Conservation (phyloP, 140 eudicot species). For the Stevia rebaudiana region DNA sequence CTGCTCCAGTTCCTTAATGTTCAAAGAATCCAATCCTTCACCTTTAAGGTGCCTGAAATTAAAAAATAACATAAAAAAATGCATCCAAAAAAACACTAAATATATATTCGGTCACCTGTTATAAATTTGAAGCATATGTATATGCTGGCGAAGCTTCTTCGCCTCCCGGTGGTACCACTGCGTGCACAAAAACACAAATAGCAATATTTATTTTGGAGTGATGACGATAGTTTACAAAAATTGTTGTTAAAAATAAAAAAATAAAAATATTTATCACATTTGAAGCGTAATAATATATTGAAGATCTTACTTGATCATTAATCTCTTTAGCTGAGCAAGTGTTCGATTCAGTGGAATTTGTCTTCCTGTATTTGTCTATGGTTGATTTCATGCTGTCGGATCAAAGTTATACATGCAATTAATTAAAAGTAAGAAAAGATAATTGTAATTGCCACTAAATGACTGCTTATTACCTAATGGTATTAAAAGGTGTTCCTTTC, state of each 20-base stretch:
- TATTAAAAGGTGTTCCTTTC: too few relatives aligned
- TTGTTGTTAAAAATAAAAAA: not conserved
- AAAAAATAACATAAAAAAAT: not conserved
- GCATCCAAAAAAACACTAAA: not conserved
- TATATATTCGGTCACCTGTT: constrained; percentile 40
- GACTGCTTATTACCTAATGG: too few relatives aligned
- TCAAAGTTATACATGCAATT: too few relatives aligned
- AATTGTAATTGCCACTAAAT: not conserved
- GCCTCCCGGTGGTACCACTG: constrained; percentile 74
- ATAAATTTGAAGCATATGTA: constrained; percentile 50
- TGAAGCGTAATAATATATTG: too few relatives aligned
- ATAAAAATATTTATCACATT: not conserved
- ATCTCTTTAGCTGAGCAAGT: constrained; percentile 49
- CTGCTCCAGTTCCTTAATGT: constrained; percentile 69
- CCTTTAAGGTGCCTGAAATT: constrained; percentile 79
- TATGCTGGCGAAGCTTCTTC: constrained; percentile 67
- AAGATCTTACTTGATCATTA: constrained; percentile 63
- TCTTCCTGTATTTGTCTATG: constrained; percentile 71
- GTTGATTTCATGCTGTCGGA: constrained; percentile 57
- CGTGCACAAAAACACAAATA: not conserved
- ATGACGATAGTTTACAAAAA: not conserved
- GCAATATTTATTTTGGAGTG: not conserved
- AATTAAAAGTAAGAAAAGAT: not conserved
- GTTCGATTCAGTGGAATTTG: constrained; percentile 37
- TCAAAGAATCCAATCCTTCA: constrained; percentile 64